phyloP scores from a whole-genome alignment of 2,329 filamentous ascomycete genomes.

The Ophiocordyceps polyrhachis-furcata region DNA sequence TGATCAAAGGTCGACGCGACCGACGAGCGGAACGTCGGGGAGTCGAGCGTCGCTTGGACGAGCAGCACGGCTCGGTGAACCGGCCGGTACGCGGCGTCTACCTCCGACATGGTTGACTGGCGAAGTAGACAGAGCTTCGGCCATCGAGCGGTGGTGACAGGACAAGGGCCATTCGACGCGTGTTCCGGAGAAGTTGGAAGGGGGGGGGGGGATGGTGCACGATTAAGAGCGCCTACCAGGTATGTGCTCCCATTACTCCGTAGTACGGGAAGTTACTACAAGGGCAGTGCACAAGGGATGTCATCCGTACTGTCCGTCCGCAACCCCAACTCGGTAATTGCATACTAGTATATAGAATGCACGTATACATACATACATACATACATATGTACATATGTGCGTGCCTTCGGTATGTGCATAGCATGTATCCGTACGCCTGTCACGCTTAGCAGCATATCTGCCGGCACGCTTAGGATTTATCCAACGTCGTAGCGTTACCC shows the following conservation, averaged over 20 bases:
- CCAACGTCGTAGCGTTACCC: too few species aligned
- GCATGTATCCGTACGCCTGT: too few species aligned
- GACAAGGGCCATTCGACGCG: neutral
- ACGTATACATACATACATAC: too few species aligned
- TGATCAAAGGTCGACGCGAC: slow-evolving; percentile 79
- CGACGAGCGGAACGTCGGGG: slow-evolving; percentile 81
- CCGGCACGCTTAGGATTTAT: neutral
- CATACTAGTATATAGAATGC: too few species aligned
- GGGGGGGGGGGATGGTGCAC: neutral
- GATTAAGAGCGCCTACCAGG: too few species aligned
- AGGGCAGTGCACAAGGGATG: too few species aligned
- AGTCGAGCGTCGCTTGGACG: slow-evolving; percentile 91
- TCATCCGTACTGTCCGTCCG: neutral
- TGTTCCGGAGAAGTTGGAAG: neutral
- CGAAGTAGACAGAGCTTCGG: neutral
- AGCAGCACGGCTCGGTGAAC: slow-evolving; percentile 40
- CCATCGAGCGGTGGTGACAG: neutral
- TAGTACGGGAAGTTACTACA: too few species aligned
- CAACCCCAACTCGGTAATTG: neutral
- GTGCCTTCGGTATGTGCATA: too few species aligned
- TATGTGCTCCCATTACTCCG: too few species aligned
- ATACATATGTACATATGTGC: too few species aligned
- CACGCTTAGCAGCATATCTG: neutral
- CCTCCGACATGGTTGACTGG: slow-evolving; percentile 6
- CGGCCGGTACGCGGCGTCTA: slow-evolving; percentile 5